phyloP scores from a whole-genome alignment of 768 basidiomycete genomes.

The Clitopilus passeckerianus region DNA sequence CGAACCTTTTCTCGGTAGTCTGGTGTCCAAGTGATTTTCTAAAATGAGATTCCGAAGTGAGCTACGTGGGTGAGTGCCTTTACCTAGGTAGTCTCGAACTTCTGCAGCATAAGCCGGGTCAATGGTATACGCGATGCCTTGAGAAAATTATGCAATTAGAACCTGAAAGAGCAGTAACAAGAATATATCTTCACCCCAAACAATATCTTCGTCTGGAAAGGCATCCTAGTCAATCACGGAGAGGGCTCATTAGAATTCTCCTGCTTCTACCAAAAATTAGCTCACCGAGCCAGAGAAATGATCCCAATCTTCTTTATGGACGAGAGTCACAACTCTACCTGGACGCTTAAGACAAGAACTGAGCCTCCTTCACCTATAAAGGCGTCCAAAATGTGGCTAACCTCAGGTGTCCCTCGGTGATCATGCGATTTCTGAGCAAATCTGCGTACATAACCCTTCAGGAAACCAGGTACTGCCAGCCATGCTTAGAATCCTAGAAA shows the following conservation, averaged over 20 bases:
- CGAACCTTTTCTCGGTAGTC: slow-evolving; percentile 83
- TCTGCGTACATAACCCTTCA: slow-evolving; percentile 86
- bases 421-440: slow-evolving; percentile 93
- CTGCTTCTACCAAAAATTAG: not conserved
- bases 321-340: slow-evolving; percentile 85
- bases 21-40: slow-evolving; percentile 14
- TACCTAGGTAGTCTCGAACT: slow-evolving; percentile 83
- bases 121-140: slow-evolving; percentile 85
- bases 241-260: not conserved
- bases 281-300: slow-evolving; percentile 62
- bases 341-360: slow-evolving; percentile 46
- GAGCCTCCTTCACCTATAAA: not conserved
- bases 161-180: not conserved
- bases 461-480: slow-evolving; percentile 63
- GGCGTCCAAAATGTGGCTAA: slow-evolving; percentile 18
- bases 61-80: slow-evolving; percentile 8
- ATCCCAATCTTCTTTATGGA: slow-evolving; percentile 88
- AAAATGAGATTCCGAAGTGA: not conserved
- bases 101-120: slow-evolving; percentile 70
- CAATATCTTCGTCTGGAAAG: slow-evolving; percentile 68
- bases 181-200: slow-evolving; percentile 65
- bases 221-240: slow-evolving; percentile 39
- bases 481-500: not conserved
- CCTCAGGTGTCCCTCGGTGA: slow-evolving; percentile 87
- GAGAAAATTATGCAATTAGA: not conserved